Evolutionary conservation across 495 filamentous ascomycete genomes (phyloP).

Genomic region (Lepidopterella palustris): DNA sequence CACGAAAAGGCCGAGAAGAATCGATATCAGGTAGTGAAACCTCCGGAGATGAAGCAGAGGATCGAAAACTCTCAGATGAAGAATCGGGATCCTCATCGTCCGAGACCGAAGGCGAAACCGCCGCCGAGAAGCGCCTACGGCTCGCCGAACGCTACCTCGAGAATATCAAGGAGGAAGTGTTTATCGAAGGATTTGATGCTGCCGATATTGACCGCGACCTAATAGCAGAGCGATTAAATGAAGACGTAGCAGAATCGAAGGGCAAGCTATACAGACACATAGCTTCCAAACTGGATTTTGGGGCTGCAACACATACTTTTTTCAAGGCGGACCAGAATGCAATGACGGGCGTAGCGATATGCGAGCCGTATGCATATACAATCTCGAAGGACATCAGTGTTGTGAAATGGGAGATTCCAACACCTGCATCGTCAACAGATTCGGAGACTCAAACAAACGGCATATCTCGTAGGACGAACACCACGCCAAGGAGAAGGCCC

Average conservation of each 20-base stretch:
- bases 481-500: slow-evolving; percentile 61
- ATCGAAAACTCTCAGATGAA: slow-evolving; percentile 30
- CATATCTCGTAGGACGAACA: slow-evolving; percentile 51
- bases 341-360: slow-evolving; percentile 73
- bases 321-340: slow-evolving; percentile 70
- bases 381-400: slow-evolving; percentile 78
- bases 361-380: slow-evolving; percentile 74
- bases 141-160: slow-evolving; percentile 91
- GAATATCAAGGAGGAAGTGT: slow-evolving; percentile 75
- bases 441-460: slow-evolving; percentile 39
- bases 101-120: slow-evolving; percentile 69
- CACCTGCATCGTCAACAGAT: slow-evolving; percentile 43
- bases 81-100: slow-evolving; percentile 48
- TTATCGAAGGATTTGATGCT: slow-evolving; percentile 81
- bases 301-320: slow-evolving; percentile 53
- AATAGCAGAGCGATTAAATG: slow-evolving; percentile 80
- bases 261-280: slow-evolving; percentile 78
- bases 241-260: slow-evolving; percentile 92
- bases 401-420: slow-evolving; percentile 75
- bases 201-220: slow-evolving; percentile 86
- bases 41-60: slow-evolving; percentile 41
- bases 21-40: slow-evolving; percentile 85
- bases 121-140: slow-evolving; percentile 75
- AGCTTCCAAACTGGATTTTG: slow-evolving; percentile 60
- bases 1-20: slow-evolving; percentile 35